Percentiles rank a stretch among this genome's conserved stretches.
Evolutionary conservation across 352 stramenopile species (phyloP).

Genomic region (Phytophthora europaea): DNA sequence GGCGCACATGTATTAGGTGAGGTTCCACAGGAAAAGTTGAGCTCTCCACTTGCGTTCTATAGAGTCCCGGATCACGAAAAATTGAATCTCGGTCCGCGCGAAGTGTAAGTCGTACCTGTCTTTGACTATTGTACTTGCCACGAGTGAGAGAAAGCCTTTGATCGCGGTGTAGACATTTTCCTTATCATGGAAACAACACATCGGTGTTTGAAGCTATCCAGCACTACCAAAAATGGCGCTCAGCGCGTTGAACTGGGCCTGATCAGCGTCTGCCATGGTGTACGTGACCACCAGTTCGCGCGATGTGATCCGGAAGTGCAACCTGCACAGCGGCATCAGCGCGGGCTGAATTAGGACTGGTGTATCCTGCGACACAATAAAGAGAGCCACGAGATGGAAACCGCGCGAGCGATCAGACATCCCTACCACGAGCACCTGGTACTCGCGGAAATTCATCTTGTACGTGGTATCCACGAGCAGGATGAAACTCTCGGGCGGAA

Average conservation of each 20-base stretch:
- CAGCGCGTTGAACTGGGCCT: not conserved
- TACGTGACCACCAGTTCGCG: not conserved
- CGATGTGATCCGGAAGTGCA: not conserved
- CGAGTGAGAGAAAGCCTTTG: not conserved
- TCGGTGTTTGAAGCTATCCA: not conserved
- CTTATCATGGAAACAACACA: slow-evolving; percentile 28
- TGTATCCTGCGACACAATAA: slow-evolving; percentile 2
- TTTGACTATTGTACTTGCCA: not conserved
- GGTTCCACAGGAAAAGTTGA: not conserved
- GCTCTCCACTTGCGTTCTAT: slow-evolving; percentile 1
- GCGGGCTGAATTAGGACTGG: not conserved
- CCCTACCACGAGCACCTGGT: not conserved
- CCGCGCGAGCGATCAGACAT: not conserved
- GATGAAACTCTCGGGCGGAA: not conserved
- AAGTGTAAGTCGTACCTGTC: slow-evolving; percentile 38
- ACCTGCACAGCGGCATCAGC: not conserved
- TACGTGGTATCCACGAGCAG: not conserved
- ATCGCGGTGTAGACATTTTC: slow-evolving; percentile 18
- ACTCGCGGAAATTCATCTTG: slow-evolving; percentile 1
- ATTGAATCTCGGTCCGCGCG: slow-evolving; percentile 2
- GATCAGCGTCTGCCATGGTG: slow-evolving; percentile 24
- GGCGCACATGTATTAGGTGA: not conserved
- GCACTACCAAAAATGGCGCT: not conserved
- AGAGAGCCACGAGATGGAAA: slow-evolving; percentile 1
- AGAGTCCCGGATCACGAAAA: not conserved